Conservation (phyloP, 2,329 filamentous ascomycete species). For the Penicillium sp. region DNA sequence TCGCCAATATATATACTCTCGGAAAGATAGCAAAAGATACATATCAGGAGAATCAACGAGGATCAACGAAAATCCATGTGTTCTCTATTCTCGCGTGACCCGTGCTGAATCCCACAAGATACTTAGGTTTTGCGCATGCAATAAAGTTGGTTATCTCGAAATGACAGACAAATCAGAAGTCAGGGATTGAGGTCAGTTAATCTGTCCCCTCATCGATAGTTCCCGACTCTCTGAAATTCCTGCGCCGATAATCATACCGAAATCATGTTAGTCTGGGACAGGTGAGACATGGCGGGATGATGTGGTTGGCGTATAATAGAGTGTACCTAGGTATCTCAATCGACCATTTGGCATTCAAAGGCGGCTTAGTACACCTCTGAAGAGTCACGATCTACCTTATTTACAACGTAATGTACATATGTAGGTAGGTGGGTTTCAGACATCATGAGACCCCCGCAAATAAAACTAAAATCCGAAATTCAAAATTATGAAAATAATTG, state of each 20-base stretch:
- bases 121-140: not conserved
- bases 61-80: not conserved
- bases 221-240: not conserved
- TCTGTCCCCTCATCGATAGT: not conserved
- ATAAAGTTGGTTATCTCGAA: constrained; percentile 9
- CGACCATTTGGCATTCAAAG: not conserved
- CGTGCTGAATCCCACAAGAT: not conserved
- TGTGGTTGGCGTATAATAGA: not conserved
- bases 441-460: constrained; percentile 7
- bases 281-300: not conserved
- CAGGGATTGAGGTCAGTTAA: not conserved
- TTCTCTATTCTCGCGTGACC: not conserved
- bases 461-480: too few relatives aligned
- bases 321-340: not conserved
- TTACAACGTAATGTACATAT: too few relatives aligned
- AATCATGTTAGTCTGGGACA: not conserved
- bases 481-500: too few relatives aligned
- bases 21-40: not conserved
- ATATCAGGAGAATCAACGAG: not conserved
- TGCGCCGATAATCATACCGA: not conserved
- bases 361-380: not conserved
- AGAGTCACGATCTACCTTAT: not conserved
- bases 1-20: not conserved
- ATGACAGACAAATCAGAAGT: constrained; percentile 6
- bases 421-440: not conserved